phyloP scores from a whole-genome alignment of 371 early-diverging fungal species.

The Dipsacomyces acuminosporus region DNA sequence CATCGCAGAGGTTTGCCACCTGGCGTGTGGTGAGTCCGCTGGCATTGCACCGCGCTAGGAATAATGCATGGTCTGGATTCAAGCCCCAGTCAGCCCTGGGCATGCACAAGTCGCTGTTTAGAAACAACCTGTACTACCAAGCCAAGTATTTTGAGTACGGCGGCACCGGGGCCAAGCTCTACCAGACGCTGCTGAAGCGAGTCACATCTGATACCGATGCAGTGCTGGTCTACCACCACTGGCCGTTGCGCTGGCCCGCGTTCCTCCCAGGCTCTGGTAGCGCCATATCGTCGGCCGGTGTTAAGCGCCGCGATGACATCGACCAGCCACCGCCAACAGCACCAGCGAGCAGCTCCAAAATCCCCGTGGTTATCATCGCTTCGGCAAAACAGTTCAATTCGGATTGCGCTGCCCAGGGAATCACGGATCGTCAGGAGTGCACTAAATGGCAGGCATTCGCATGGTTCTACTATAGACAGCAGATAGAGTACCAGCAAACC shows the following conservation, averaged over 20 bases:
- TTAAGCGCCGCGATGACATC: conserved; percentile 8
- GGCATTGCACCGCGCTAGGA: conserved; percentile 39
- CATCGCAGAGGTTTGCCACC: conserved; percentile 22
- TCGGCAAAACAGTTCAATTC: conserved; percentile 41
- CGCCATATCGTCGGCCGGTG: neutral
- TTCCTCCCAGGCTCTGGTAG: conserved; percentile 26
- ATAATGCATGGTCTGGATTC: conserved; percentile 33
- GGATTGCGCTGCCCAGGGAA: conserved; percentile 31
- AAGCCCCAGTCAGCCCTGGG: conserved; percentile 23
- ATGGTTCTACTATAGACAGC: conserved; percentile 48
- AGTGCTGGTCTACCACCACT: conserved; percentile 39
- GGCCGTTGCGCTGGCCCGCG: conserved; percentile 50
- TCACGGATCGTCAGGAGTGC: conserved; percentile 27
- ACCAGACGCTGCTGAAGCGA: conserved; percentile 36
- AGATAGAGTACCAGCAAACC: conserved; percentile 49
- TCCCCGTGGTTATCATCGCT: conserved; percentile 42
- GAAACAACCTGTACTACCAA: conserved; percentile 48
- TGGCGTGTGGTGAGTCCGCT: conserved; percentile 45
- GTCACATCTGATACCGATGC: conserved; percentile 29
- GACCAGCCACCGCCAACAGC: conserved; percentile 3
- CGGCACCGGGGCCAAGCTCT: conserved; percentile 39
- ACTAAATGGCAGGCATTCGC: conserved; percentile 48
- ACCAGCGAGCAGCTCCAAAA: conserved; percentile 10
- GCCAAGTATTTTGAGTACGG: conserved; percentile 49
- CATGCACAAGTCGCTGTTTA: conserved; percentile 36